Evolutionary conservation across 2,329 filamentous ascomycete species (phyloP).

Genomic region (Cladosporium phlei): DNA sequence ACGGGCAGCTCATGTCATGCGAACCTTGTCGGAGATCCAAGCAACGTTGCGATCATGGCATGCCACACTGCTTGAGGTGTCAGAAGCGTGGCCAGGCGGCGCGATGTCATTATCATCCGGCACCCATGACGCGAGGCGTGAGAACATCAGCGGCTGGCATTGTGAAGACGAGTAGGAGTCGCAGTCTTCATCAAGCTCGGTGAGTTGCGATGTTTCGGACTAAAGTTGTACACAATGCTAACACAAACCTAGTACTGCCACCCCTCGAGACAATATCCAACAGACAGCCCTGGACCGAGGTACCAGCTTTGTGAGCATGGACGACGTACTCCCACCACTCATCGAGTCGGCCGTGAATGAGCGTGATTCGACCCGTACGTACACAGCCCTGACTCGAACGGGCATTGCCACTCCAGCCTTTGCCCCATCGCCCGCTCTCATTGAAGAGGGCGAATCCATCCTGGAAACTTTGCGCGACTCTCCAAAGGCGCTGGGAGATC

Average conservation of each 20-base stretch:
- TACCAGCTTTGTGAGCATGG: not conserved
- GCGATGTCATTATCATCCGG: conserved; percentile 6
- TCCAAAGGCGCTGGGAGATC: not conserved
- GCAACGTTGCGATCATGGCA: conserved; percentile 1
- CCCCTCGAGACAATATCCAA: too few relatives aligned
- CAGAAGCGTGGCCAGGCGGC: not conserved
- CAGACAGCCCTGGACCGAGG: not conserved
- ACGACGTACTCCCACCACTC: not conserved
- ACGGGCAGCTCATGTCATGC: conserved; percentile 6
- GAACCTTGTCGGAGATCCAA: not conserved
- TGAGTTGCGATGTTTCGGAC: too few relatives aligned
- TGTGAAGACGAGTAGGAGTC: too few relatives aligned
- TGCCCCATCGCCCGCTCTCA: not conserved
- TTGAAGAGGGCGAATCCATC: not conserved
- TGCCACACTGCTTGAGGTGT: conserved; percentile 2
- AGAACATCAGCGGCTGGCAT: too few relatives aligned
- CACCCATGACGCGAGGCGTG: not conserved
- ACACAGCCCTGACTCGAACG: not conserved
- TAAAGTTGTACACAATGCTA: too few relatives aligned
- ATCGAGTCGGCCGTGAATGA: not conserved
- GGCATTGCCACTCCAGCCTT: not conserved
- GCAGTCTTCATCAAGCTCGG: too few relatives aligned
- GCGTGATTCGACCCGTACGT: not conserved
- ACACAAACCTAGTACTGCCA: too few relatives aligned
- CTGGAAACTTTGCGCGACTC: not conserved